These are phyloP conservation scores for Debaryomyces psychrophilus DNA, from an alignment of 1,139 yeast species.

Conservation along the genomic window DNA sequence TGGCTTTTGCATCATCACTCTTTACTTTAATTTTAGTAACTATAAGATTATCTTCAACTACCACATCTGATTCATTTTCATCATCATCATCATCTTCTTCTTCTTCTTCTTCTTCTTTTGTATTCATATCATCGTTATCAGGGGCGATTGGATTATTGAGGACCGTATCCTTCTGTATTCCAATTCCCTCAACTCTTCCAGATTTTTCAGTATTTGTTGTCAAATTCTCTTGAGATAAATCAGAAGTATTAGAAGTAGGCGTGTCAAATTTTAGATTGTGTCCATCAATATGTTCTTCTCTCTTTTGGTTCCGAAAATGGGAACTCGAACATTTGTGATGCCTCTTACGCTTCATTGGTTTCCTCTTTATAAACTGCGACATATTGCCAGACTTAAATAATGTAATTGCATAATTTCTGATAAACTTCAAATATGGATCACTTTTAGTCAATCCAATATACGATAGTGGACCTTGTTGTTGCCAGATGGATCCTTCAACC, in stretches of 20 bases:
- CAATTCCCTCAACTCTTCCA: neutral
- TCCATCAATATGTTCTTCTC: neutral
- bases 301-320: neutral
- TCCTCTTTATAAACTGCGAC: constrained; percentile 33
- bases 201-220: neutral
- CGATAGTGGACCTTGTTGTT: constrained; percentile 46
- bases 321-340: constrained; percentile 5
- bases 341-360: constrained; percentile 19
- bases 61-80: constrained; percentile 9
- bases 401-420: constrained; percentile 40
- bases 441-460: constrained; percentile 48
- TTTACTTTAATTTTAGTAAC: constrained; percentile 17
- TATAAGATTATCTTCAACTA: constrained; percentile 16
- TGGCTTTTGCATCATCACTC: constrained; percentile 12
- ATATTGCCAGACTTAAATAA: constrained; percentile 42
- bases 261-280: neutral
- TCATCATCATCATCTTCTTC: constrained; percentile 8
- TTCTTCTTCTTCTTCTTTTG: constrained; percentile 4
- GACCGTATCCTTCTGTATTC: neutral
- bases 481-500: constrained; percentile 45
- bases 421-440: constrained; percentile 44
- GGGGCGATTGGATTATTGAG: neutral
- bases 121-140: neutral
- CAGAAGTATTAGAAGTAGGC: neutral
- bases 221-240: neutral